phyloP scores from a whole-genome alignment of 2,329 filamentous ascomycete species.

The Basipetospora chlamydospora region DNA sequence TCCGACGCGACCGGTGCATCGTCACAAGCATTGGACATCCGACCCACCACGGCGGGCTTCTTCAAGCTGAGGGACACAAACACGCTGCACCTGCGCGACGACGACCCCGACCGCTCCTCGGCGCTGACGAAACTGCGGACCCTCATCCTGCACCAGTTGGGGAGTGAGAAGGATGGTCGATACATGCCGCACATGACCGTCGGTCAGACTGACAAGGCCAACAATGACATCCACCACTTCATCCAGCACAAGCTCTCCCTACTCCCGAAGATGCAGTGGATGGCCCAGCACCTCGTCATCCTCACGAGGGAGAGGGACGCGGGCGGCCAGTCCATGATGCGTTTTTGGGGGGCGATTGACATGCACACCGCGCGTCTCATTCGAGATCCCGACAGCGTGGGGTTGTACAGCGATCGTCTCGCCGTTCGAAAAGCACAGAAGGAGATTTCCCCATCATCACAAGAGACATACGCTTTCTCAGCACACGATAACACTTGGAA shows the following conservation, averaged over 20 bases:
- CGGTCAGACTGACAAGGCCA: slow-evolving; percentile 15
- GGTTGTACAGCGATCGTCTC: slow-evolving; percentile 16
- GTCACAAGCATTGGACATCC: slow-evolving; percentile 11
- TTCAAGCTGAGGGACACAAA: slow-evolving; percentile 35
- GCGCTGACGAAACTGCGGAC: slow-evolving; percentile 19
- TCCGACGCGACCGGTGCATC: slow-evolving; percentile 8
- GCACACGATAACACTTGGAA: no score
- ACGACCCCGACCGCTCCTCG: slow-evolving; percentile 9
- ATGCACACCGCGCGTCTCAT: slow-evolving; percentile 11
- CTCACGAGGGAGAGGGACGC: slow-evolving; percentile 29
- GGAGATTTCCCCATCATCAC: no score
- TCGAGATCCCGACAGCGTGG: slow-evolving; percentile 6
- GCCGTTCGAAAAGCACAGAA: neutral
- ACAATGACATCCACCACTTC: slow-evolving; percentile 30
- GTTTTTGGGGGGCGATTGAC: slow-evolving; percentile 36
- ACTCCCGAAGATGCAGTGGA: slow-evolving; percentile 33
- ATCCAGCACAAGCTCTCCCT: slow-evolving; percentile 36
- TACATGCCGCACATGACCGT: slow-evolving; percentile 19
- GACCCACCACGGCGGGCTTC: slow-evolving; percentile 25
- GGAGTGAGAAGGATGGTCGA: slow-evolving; percentile 11
- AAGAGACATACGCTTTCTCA: no score
- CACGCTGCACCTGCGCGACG: slow-evolving; percentile 31
- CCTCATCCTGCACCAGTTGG: slow-evolving; percentile 21
- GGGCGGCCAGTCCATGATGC: slow-evolving; percentile 27
- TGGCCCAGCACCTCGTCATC: slow-evolving; percentile 32